Conservation (phyloP, 768 basidiomycete genomes). For the Trametes villosa region DNA sequence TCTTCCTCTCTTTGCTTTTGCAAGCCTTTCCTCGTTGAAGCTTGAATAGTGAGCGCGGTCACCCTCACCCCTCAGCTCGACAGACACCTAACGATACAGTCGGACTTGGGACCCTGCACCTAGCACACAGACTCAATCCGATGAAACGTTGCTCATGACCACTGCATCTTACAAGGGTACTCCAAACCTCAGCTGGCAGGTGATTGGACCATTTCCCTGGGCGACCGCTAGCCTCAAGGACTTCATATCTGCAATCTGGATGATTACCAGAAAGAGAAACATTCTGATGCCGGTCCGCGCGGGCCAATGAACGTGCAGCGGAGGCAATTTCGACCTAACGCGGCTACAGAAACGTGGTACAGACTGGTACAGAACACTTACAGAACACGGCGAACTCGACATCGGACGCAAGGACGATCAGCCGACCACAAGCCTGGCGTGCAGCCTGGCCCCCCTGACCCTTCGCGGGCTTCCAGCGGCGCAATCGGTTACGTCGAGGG, state of each 20-base stretch:
- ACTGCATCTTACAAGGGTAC: no score
- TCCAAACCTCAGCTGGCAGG: neutral
- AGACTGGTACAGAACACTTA: neutral
- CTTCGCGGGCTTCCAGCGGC: neutral
- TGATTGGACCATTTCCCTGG: neutral
- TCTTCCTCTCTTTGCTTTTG: no score
- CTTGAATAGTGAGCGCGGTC: no score
- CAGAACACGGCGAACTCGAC: no score
- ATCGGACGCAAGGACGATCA: no score
- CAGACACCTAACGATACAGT: no score
- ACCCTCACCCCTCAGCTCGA: no score
- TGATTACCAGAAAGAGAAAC: neutral
- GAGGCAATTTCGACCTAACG: constrained; percentile 9
- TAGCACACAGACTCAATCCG: no score
- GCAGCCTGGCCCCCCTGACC: neutral
- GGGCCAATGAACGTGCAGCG: neutral
- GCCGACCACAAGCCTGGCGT: no score
- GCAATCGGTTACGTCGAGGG: constrained; percentile 1
- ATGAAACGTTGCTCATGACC: no score
- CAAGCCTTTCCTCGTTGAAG: no score
- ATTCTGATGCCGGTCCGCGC: constrained; percentile 7
- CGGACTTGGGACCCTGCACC: no score
- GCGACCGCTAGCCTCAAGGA: neutral
- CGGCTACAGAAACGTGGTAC: neutral
- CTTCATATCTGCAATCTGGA: neutral